A percentile compares a stretch with the other conserved stretches of the same genome.
Conservation (phyloP, 352 stramenopile species). For the Pythium graminicola region DNA sequence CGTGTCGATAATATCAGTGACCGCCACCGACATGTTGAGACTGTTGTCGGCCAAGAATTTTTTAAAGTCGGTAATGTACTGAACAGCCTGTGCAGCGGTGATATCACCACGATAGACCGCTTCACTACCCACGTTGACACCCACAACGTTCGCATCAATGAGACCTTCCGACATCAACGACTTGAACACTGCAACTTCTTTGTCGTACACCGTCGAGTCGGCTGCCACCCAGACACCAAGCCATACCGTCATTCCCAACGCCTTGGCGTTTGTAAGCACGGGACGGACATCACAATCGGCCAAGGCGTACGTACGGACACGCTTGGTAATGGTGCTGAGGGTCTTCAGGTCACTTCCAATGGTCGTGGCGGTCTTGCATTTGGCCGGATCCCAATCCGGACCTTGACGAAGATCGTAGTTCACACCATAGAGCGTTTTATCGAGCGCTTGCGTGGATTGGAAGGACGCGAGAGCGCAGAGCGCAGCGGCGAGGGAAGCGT, state of each 20-base stretch:
- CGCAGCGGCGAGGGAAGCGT: constrained; percentile 4
- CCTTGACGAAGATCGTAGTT: constrained; percentile 82
- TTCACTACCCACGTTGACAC: constrained; percentile 80
- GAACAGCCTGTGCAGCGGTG: constrained; percentile 54
- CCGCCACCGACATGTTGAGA: constrained; percentile 53
- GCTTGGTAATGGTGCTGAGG: constrained; percentile 54
- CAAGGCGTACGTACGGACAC: constrained; percentile 78
- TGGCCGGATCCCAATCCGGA: constrained; percentile 66
- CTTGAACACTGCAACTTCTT: constrained; percentile 60
- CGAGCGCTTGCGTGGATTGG: constrained; percentile 36
- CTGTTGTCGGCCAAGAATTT: constrained; percentile 51
- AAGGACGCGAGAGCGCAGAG: constrained; percentile 27
- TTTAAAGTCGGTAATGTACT: constrained; percentile 74
- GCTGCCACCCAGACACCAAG: constrained; percentile 77
- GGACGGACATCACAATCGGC: constrained; percentile 66
- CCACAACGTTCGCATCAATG: constrained; percentile 76
- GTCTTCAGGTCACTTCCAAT: constrained; percentile 68
- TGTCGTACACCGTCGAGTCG: constrained; percentile 52
- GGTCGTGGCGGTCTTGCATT: constrained; percentile 62
- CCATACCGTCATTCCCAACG: constrained; percentile 64
- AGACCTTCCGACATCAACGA: constrained; percentile 46
- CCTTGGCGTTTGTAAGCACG: constrained; percentile 65
- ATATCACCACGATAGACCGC: constrained; percentile 77
- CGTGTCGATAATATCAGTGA: constrained; percentile 79
- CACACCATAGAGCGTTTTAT: constrained; percentile 70